phyloP scores from a whole-genome alignment of 257 asterid species.

The Verbascum thapsus region DNA sequence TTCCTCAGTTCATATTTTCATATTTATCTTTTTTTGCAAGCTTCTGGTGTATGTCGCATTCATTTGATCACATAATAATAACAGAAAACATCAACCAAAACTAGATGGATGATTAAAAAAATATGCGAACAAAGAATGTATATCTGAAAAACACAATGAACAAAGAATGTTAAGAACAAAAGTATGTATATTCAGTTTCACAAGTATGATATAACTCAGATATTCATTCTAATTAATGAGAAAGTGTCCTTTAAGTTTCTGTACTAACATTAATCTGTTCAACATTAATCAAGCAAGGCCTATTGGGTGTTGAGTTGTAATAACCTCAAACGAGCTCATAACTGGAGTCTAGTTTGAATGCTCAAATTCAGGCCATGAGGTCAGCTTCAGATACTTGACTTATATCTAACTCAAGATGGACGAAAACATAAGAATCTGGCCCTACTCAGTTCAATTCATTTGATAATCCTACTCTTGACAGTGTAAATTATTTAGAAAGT shows the following conservation, averaged over 20 bases:
- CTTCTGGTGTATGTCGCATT: background rate
- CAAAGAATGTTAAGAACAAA: background rate
- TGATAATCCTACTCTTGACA: background rate
- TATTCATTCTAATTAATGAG: background rate
- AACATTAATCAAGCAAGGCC: background rate
- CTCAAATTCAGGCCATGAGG: constrained; percentile 4
- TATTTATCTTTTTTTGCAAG: background rate
- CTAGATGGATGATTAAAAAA: background rate
- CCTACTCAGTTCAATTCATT: background rate
- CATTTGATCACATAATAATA: background rate
- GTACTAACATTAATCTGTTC: background rate
- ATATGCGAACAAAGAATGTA: background rate
- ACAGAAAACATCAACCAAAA: background rate
- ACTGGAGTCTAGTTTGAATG: no score
- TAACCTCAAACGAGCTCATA: background rate
- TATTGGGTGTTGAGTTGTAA: background rate
- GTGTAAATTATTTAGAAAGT: background rate
- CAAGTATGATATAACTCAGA: background rate
- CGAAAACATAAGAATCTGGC: background rate
- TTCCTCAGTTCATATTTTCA: background rate
- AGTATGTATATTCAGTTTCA: background rate
- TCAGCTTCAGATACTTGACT: constrained; percentile 11
- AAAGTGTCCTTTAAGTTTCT: background rate
- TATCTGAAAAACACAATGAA: background rate
- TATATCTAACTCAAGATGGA: background rate